Percentiles rank a stretch among this genome's conserved stretches.
phyloP scores from a whole-genome alignment of 1,284 basidiomycete genomes.

The Cryptococcus wingfieldii region DNA sequence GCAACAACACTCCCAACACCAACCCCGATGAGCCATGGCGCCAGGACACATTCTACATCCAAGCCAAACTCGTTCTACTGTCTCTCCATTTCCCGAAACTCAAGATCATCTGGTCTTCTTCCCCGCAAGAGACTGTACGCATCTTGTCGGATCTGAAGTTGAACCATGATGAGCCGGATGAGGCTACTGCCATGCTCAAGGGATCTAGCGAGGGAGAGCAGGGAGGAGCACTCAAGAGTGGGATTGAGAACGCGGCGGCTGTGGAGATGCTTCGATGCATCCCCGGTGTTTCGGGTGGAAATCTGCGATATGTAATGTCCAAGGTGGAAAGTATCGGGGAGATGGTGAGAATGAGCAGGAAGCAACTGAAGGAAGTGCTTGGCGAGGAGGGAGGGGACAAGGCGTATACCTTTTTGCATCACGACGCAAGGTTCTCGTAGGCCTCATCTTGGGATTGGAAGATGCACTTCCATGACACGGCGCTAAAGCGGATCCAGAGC shows the following conservation, averaged over 20 bases:
- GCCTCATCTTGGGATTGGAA: not conserved
- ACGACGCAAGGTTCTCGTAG: conserved; percentile 48
- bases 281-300: conserved; percentile 74
- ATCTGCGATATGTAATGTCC: conserved; percentile 77
- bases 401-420: conserved; percentile 77
- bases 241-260: conserved; percentile 39
- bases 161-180: conserved; percentile 79
- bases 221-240: conserved; percentile 12
- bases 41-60: conserved; percentile 56
- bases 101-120: conserved; percentile 94
- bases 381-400: conserved; percentile 76
- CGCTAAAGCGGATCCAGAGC: no score
- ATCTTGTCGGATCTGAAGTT: conserved; percentile 90
- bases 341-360: conserved; percentile 64
- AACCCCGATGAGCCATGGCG: conserved; percentile 23
- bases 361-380: conserved; percentile 67
- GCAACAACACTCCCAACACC: conserved; percentile 3
- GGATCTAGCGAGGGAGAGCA: conserved; percentile 55
- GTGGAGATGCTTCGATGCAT: conserved; percentile 51
- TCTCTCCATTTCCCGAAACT: conserved; percentile 78
- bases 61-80: conserved; percentile 86
- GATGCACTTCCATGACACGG: no score
- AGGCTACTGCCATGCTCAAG: conserved; percentile 65
- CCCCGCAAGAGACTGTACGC: conserved; percentile 84
- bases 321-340: conserved; percentile 71